These are phyloP conservation scores for Begonia fuchsioides DNA, from an alignment of 306 rosid species.

Conservation along the genomic window DNA sequence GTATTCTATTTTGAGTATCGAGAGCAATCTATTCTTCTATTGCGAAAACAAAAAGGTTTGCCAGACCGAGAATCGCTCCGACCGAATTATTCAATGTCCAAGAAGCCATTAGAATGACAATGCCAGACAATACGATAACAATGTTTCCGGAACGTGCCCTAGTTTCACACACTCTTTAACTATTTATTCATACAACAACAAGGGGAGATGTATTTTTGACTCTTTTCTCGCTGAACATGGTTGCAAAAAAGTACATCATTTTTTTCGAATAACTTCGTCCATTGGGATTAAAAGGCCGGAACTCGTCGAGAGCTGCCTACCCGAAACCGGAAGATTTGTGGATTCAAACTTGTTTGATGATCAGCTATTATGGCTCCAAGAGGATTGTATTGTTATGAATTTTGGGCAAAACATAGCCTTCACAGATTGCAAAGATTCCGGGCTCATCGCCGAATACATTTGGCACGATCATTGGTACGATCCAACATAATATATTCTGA, in stretches of 20 bases:
- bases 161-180: too few relatives aligned
- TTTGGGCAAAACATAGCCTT: slow-evolving; percentile 36
- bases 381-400: slow-evolving; percentile 36
- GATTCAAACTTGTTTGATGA: slow-evolving; percentile 39
- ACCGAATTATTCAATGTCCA: slow-evolving; percentile 71
- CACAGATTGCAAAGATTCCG: slow-evolving; percentile 40
- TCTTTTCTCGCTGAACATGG: slow-evolving; percentile 32
- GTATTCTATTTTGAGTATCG: too few relatives aligned
- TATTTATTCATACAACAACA: too few relatives aligned
- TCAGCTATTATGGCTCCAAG: slow-evolving; percentile 33
- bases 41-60: too few relatives aligned
- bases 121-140: slow-evolving; percentile 74
- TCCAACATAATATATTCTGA: slow-evolving; percentile 39
- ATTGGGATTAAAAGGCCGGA: slow-evolving; percentile 38
- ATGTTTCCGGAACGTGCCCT: slow-evolving; percentile 56
- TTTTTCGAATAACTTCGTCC: slow-evolving; percentile 27
- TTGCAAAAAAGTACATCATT: slow-evolving; percentile 24
- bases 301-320: slow-evolving; percentile 23
- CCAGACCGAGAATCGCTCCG: slow-evolving; percentile 48
- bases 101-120: too few relatives aligned
- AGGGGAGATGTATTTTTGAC: slow-evolving; percentile 32
- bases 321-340: slow-evolving; percentile 39
- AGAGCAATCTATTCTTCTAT: too few relatives aligned
- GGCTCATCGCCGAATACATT: slow-evolving; percentile 40
- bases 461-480: slow-evolving; percentile 31